Conservation (phyloP, 441 rosid species). For the Syzygium malaccense region DNA sequence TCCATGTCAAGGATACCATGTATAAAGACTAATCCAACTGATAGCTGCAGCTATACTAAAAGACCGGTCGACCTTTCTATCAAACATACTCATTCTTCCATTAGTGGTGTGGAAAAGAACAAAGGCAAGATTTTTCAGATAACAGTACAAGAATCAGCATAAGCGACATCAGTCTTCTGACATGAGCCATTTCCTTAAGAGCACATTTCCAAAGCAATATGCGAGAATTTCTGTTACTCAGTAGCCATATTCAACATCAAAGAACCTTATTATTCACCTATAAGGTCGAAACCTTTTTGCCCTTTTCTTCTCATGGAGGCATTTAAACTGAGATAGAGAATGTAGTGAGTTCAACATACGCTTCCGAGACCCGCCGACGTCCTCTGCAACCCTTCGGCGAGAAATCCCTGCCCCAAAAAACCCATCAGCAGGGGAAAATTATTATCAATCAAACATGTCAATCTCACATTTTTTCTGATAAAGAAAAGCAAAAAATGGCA, state of each 20-base stretch:
- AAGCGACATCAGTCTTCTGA: not conserved
- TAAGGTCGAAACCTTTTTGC: not conserved
- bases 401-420: constrained; percentile 56
- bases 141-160: not conserved
- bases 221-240: not conserved
- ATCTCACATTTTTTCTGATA: not conserved
- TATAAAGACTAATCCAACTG: not conserved
- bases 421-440: constrained; percentile 1
- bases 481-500: not conserved
- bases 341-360: constrained; percentile 25
- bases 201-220: not conserved
- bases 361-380: constrained; percentile 96
- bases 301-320: not conserved
- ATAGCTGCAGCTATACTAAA: not conserved
- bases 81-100: not conserved
- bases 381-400: constrained; percentile 81
- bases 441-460: not conserved
- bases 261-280: not conserved
- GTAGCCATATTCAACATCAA: not conserved
- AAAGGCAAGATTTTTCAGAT: not conserved
- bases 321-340: not conserved
- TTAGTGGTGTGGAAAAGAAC: not conserved
- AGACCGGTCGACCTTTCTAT: not conserved
- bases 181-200: not conserved
- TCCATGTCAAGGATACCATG: not conserved